Conservation (phyloP, 345 rosid species). For the Angophora floribunda region DNA sequence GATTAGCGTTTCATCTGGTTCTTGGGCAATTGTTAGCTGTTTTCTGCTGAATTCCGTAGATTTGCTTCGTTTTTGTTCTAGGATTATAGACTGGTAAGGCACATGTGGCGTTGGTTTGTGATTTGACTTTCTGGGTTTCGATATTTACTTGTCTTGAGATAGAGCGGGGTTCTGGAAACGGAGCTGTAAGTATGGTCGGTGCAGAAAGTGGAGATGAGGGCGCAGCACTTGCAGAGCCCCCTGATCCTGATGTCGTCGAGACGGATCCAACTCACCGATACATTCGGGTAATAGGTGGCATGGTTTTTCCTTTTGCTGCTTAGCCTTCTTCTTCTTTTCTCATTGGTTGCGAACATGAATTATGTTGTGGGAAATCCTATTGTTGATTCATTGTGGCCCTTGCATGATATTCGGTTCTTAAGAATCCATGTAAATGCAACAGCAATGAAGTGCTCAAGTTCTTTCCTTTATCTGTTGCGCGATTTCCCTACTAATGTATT, state of each 20-base stretch:
- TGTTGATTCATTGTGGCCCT: not conserved
- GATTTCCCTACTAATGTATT: not conserved
- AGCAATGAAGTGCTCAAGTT: not conserved
- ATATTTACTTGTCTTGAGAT: not conserved
- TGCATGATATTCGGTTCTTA: not conserved
- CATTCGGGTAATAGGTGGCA: slow-evolving; percentile 3
- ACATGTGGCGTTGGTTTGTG: not conserved
- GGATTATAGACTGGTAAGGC: not conserved
- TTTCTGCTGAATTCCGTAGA: not conserved
- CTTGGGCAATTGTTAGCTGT: not conserved
- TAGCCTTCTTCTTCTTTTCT: not conserved
- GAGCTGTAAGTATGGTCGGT: not conserved
- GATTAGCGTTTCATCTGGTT: not conserved
- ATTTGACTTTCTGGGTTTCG: not conserved
- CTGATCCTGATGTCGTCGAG: slow-evolving; percentile 11
- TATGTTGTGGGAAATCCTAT: not conserved
- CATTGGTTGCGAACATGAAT: not conserved
- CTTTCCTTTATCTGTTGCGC: not conserved
- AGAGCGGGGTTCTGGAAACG: not conserved
- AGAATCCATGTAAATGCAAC: not conserved
- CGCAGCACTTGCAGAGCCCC: slow-evolving; percentile 5
- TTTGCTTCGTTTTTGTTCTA: not conserved
- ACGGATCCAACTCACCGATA: slow-evolving; percentile 10
- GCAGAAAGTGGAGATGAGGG: slow-evolving; percentile 5
- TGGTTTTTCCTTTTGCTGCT: not conserved